These are phyloP conservation scores for Penicillium paradoxum DNA, from an alignment of 495 filamentous ascomycete species.

Conservation along the genomic window DNA sequence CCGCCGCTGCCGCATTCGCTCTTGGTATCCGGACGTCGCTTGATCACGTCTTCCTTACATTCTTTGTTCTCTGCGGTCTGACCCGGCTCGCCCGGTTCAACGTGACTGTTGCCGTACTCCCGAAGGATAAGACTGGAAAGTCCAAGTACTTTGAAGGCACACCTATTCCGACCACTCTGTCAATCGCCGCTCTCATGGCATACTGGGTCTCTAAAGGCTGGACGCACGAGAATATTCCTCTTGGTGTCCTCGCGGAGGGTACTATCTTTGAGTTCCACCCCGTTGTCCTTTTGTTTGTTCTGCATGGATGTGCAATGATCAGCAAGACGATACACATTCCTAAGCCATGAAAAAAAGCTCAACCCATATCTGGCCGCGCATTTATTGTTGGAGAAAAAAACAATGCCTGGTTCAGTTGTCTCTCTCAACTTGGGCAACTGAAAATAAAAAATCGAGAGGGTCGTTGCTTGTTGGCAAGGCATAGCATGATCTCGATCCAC, in stretches of 20 bases:
- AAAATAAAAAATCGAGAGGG: conserved; percentile 19
- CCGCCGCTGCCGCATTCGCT: conserved; percentile 80
- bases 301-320: conserved; percentile 87
- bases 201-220: conserved; percentile 82
- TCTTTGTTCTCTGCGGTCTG: conserved; percentile 93
- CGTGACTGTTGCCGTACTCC: conserved; percentile 80
- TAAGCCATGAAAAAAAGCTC: conserved; percentile 74
- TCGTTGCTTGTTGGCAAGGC: conserved; percentile 13
- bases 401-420: conserved; percentile 15
- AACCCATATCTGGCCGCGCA: conserved; percentile 8
- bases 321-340: conserved; percentile 93
- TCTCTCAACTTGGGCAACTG: conserved; percentile 14
- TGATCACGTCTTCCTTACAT: conserved; percentile 78
- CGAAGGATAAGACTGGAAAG: conserved; percentile 89
- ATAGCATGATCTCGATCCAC: conserved; percentile 22
- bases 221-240: conserved; percentile 68
- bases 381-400: conserved; percentile 5
- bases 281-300: conserved; percentile 71
- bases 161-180: conserved; percentile 85
- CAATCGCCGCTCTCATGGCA: conserved; percentile 76
- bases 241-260: conserved; percentile 61
- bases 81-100: conserved; percentile 96
- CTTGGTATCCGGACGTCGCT: conserved; percentile 81
- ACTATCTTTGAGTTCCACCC: conserved; percentile 80
- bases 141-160: conserved; percentile 94